These are phyloP conservation scores for Ceriops tagal DNA, from an alignment of 345 rosid genomes.

Conservation along the genomic window DNA sequence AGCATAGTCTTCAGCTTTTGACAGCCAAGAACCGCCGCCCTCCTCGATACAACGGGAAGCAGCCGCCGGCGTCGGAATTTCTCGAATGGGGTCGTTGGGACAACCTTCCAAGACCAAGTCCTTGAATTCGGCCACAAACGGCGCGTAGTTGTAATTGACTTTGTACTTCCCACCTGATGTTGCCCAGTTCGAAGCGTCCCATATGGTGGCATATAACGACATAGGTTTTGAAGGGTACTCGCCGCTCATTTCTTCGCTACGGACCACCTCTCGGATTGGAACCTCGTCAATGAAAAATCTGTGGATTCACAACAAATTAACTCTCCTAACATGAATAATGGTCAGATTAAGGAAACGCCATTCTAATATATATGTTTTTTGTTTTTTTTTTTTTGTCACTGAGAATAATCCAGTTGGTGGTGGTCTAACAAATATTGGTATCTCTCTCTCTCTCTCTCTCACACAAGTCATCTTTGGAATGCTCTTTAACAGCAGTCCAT, in stretches of 20 bases:
- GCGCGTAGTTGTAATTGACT: slow-evolving; percentile 70
- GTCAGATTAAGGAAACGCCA: background rate
- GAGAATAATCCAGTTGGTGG: background rate
- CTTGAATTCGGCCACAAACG: slow-evolving; percentile 66
- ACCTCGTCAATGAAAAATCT: slow-evolving; percentile 89
- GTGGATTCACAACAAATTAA: background rate
- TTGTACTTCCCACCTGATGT: slow-evolving; percentile 75
- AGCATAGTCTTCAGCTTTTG: slow-evolving; percentile 35
- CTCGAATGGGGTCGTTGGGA: slow-evolving; percentile 54
- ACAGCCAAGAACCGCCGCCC: slow-evolving; percentile 25
- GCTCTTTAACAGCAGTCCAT: too few species aligned
- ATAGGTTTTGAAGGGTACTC: slow-evolving; percentile 90
- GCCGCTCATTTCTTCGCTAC: slow-evolving; percentile 59
- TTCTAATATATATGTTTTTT: background rate
- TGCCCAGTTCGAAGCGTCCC: slow-evolving; percentile 98
- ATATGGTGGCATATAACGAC: slow-evolving; percentile 85
- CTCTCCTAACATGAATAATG: background rate
- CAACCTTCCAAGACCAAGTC: slow-evolving; percentile 71
- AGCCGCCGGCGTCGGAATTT: slow-evolving; percentile 25
- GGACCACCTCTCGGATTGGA: slow-evolving; percentile 71
- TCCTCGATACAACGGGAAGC: slow-evolving; percentile 28
- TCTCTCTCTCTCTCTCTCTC: too few species aligned
- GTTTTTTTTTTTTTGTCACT: too few species aligned
- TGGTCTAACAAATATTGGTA: background rate
- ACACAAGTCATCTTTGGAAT: too few species aligned